Evolutionary conservation across 192 early-diverging fungal species (phyloP).

Genomic region (Podila clonocystis): DNA sequence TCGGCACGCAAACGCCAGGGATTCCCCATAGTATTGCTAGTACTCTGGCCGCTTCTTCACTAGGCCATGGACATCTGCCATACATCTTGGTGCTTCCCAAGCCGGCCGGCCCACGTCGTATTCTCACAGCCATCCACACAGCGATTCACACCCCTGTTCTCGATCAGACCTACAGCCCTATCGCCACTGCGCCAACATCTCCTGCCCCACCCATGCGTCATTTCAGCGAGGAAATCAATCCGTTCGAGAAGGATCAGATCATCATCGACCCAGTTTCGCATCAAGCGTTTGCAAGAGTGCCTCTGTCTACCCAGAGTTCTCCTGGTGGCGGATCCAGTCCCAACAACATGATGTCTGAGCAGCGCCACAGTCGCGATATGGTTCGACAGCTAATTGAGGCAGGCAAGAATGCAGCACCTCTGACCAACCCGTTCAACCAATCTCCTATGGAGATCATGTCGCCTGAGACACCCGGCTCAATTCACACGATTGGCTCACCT

Average conservation of each 20-base stretch:
- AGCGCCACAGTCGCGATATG: conserved; percentile 17
- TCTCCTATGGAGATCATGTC: conserved; percentile 5
- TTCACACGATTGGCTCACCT: conserved; percentile 13
- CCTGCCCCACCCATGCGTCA: conserved; percentile 33
- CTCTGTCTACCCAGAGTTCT: conserved; percentile 37
- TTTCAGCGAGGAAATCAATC: conserved; percentile 46
- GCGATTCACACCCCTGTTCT: conserved; percentile 61
- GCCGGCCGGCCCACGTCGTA: conserved; percentile 67
- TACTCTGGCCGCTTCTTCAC: conserved; percentile 9
- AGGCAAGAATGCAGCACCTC: conserved; percentile 4
- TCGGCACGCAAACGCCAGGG: conserved; percentile 27
- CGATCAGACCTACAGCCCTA: conserved; percentile 62
- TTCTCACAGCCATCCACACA: conserved; percentile 66
- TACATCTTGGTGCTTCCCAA: conserved; percentile 70
- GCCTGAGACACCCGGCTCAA: conserved; percentile 22
- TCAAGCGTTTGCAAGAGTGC: conserved; percentile 32
- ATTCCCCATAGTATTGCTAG: conserved; percentile 21
- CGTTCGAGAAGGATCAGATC: conserved; percentile 43
- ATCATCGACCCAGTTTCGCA: conserved; percentile 30
- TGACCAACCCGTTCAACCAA: conserved; percentile 18
- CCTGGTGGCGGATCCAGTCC: conserved; percentile 38
- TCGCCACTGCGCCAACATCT: conserved; percentile 65
- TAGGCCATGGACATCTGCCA: conserved; percentile 40
- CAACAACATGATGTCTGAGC: conserved; percentile 6
- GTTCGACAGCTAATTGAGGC: conserved; percentile 35